Evolutionary conservation across 2,329 filamentous ascomycete genomes (phyloP), one percentile per base, ranked within the genome.

Genomic region (Nannizziopsis barbatae): DNA sequence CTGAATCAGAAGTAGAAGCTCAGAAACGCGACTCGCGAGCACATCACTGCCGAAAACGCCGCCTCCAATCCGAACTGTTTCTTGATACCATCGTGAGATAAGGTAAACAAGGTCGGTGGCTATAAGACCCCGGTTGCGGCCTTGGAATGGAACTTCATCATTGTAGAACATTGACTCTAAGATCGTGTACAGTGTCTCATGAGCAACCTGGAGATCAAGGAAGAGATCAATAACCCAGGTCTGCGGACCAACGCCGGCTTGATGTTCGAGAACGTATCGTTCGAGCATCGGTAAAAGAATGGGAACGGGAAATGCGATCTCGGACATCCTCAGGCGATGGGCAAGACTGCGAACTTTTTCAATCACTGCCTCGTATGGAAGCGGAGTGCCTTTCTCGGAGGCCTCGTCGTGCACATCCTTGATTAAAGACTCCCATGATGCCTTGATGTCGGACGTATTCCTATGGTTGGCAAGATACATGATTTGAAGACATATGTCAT

Each of bases 391-490:
- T 27, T 59, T 62, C 15, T 69, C 65, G 2, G 71, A 65, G 14
- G 75, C 77, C 50, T 72, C 69, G 46, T 67, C 70, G 60, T 90
- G 84, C 5, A 81, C 79, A 54, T 81, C 76, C 50, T 85, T 76
- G 53, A 98, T 80, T 15, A 95, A 74, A 57, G 83, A 82, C 60
- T 81, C 75, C 92, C 92, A 98, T 2, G 87, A 93, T 36, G 81
- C 75, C 47, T 77, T 76, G 58, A 98, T 92, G 53, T 92, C 85
- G 37, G 85, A 81, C 1, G 86, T 75, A 59, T 90, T 93, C 58
- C 90, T 84, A 71, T 94, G 86, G 65, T 96, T 88, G 40, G 90
- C 90, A 1, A 84, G 79, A 64, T 93, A 84, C 71, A 89, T 96
- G 60, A 98, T 95, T 51, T 90, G 75, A 7, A 98, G 77, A 62